Evolutionary conservation across 257 asterid genomes (phyloP), one percentile per base, ranked within the genome.

Genomic region (Lycium ferocissimum): DNA sequence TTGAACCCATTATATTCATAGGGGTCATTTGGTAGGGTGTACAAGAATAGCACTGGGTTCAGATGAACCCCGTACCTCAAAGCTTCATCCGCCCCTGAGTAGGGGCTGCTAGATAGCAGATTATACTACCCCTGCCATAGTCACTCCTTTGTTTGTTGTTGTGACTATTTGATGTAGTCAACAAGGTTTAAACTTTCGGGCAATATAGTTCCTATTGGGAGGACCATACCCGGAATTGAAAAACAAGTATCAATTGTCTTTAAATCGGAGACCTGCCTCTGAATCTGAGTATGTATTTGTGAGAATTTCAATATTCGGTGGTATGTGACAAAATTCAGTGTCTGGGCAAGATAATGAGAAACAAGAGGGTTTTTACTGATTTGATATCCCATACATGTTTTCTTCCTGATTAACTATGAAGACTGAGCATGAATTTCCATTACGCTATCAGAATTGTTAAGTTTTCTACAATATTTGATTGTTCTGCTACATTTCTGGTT

Each of bases 401-500:
- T 51, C 45, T 51, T 51, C 40, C 81, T 49, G 62, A 49, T 14
- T 13, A 76, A 26, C 62, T 76, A 22, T 76, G 45, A 49, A 22
- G 22, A 22, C 43, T 76, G 63, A 13, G 47, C 47, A 26, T 76
- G 62, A 15, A 76, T 51, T 53, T 51, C 47, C 63, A 76, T 26
- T 76, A 33, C 7, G 63, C 0, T 51, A 26, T 7, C 3, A 10
- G 5, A 13, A 7, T 53, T 3, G 13, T 76, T 47, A 26, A 8
- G 80, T 49, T 49, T 8, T 53, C 37, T 51, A 76, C 13, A 49
- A 76, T 26, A 47, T 76, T 76, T 76, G 43, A 76, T 76, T 26
- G 59, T 51, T 76, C 11, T 33, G 15, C 63, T 76, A 33, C 47
- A 51, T 22, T 49, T 76, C 65, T 76, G 40, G 82, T 72, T 87